Conservation (phyloP, 2,329 filamentous ascomycete species). For the Lachnellula suecica region DNA sequence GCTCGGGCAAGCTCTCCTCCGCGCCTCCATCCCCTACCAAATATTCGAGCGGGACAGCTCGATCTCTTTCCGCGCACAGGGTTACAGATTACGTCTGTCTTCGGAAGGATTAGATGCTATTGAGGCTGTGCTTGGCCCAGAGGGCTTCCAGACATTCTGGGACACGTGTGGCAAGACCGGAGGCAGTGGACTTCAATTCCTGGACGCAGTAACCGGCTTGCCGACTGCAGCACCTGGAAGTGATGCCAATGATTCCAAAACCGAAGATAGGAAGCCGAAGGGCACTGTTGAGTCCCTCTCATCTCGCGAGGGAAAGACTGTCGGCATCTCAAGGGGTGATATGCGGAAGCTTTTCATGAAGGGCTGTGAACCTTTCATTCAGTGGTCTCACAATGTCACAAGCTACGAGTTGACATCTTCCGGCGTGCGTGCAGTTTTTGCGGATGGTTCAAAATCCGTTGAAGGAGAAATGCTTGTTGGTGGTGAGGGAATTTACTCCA, state of each 20-base stretch:
- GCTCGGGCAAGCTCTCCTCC: conserved; percentile 36
- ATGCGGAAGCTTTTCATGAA: conserved; percentile 60
- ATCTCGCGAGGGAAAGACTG: conserved; percentile 56
- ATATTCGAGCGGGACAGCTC: conserved; percentile 45
- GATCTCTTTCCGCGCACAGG: conserved; percentile 58
- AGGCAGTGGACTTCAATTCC: conserved; percentile 48
- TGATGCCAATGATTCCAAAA: conserved; percentile 33
- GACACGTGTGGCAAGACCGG: conserved; percentile 59
- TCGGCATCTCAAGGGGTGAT: conserved; percentile 62
- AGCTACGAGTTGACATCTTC: conserved; percentile 55
- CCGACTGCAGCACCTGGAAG: conserved; percentile 26
- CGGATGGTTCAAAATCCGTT: conserved; percentile 56
- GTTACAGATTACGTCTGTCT: conserved; percentile 60
- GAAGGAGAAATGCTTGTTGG: conserved; percentile 60
- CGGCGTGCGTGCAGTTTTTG: conserved; percentile 58
- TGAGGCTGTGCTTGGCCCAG: conserved; percentile 52
- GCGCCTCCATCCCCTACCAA: conserved; percentile 37
- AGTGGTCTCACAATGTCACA: conserved; percentile 55
- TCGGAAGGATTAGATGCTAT: conserved; percentile 58
- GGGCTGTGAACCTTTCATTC: conserved; percentile 53
- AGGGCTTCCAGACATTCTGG: conserved; percentile 55
- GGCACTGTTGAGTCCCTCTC: conserved; percentile 34
- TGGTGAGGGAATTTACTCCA: conserved; percentile 63
- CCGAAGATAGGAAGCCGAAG: conserved; percentile 15
- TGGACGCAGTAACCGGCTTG: conserved; percentile 55